Conservation (phyloP, 2,329 filamentous ascomycete species). For the Claviceps arundinis region DNA sequence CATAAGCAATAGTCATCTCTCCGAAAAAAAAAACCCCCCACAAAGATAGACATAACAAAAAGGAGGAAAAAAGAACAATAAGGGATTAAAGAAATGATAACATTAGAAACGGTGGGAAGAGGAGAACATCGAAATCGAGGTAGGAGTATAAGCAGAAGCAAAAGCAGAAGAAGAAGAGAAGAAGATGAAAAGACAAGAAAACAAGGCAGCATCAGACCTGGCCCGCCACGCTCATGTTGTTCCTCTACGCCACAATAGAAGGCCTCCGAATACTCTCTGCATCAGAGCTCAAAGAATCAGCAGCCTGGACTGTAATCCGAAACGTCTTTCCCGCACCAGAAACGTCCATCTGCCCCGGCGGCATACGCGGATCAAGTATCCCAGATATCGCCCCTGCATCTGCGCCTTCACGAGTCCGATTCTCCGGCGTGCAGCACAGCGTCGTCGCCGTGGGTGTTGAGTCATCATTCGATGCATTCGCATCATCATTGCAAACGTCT, state of each 20-base stretch:
- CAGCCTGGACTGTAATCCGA: constrained; percentile 14
- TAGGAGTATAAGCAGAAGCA: neutral
- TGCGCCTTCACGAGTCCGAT: neutral
- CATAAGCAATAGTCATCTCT: neutral
- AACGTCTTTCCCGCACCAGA: constrained; percentile 8
- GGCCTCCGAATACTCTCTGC: constrained; percentile 11
- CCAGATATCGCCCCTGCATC: neutral
- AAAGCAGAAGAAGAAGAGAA: neutral
- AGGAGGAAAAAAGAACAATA: neutral
- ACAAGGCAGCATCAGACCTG: neutral
- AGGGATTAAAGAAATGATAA: neutral
- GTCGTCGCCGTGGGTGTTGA: neutral
- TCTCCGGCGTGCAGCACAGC: constrained; percentile 1
- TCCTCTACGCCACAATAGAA: constrained; percentile 9
- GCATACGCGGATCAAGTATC: constrained; percentile 12
- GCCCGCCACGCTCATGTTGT: neutral
- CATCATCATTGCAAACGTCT: neutral
- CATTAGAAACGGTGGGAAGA: neutral
- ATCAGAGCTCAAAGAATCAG: constrained; percentile 1
- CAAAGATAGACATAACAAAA: too few species aligned
- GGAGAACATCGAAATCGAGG: neutral
- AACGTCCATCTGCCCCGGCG: constrained; percentile 17
- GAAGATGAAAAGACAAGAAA: neutral
- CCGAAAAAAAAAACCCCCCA: neutral
- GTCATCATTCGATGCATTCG: neutral